These are phyloP conservation scores for Vitis rotundifolia DNA, from an alignment of 164 flowering plant genomes.

Conservation along the genomic window DNA sequence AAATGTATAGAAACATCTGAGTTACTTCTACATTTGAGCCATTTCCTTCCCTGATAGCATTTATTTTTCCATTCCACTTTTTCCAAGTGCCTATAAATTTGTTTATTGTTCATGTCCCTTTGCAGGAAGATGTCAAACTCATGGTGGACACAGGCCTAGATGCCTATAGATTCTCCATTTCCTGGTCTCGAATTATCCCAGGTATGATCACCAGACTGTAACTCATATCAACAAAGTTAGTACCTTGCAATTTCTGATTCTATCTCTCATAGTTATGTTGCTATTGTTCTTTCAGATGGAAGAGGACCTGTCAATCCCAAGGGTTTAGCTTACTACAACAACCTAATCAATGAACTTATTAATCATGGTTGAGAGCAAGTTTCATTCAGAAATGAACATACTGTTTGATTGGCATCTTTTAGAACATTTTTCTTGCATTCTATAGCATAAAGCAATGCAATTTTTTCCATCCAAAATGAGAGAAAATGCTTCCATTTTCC, in stretches of 20 bases:
- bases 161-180: conserved; percentile 60
- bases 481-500: too few relatives aligned
- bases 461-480: too few relatives aligned
- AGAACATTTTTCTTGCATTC: too few relatives aligned
- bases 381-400: background rate
- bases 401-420: too few relatives aligned
- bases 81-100: too few relatives aligned
- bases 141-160: conserved; percentile 57
- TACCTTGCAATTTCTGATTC: background rate
- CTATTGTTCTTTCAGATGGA: conserved; percentile 46
- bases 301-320: conserved; percentile 68
- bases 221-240: background rate
- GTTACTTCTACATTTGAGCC: too few relatives aligned
- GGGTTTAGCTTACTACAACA: conserved; percentile 72
- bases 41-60: too few relatives aligned
- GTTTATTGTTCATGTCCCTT: background rate
- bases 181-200: conserved; percentile 67
- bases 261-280: background rate
- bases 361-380: conserved; percentile 32
- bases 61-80: too few relatives aligned
- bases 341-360: conserved; percentile 61
- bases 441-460: too few relatives aligned
- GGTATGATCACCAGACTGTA: conserved; percentile 24
- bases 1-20: too few relatives aligned
- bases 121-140: conserved; percentile 60